These are phyloP conservation scores for Lachnellula subtilissima DNA, from an alignment of 2,329 filamentous ascomycete genomes.

Conservation along the genomic window DNA sequence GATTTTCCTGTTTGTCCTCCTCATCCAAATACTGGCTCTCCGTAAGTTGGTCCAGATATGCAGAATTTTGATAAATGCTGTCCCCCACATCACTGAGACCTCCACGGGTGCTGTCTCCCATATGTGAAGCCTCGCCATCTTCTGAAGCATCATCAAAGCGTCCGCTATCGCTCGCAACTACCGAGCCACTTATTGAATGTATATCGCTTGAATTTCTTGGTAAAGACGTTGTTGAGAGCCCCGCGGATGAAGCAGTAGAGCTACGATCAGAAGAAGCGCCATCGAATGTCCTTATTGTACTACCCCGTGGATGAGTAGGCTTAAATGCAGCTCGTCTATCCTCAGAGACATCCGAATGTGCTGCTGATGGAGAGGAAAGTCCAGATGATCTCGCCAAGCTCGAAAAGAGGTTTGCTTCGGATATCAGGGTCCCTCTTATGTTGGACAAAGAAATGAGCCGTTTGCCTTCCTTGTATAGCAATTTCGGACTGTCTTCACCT, in stretches of 20 bases:
- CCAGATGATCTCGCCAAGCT: constrained; percentile 54
- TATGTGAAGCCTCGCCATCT: constrained; percentile 23
- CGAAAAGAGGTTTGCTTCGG: constrained; percentile 62
- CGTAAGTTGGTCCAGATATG: constrained; percentile 29
- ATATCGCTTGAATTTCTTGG: constrained; percentile 5
- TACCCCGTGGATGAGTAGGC: constrained; percentile 34
- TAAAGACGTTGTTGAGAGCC: constrained; percentile 15
- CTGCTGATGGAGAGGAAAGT: constrained; percentile 51
- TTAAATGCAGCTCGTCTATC: constrained; percentile 27
- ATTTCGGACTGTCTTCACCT: constrained; percentile 3
- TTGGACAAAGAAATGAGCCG: constrained; percentile 59
- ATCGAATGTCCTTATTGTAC: constrained; percentile 13
- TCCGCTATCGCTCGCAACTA: constrained; percentile 26
- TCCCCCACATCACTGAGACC: constrained; percentile 23
- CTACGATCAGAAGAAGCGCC: constrained; percentile 14
- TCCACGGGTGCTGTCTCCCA: constrained; percentile 17
- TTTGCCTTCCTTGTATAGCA: constrained; percentile 55
- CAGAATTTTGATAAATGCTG: constrained; percentile 28
- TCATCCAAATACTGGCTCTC: constrained; percentile 28
- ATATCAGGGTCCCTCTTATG: constrained; percentile 61
- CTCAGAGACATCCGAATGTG: constrained; percentile 40
- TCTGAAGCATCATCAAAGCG: constrained; percentile 33
- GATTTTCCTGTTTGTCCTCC: constrained; percentile 30
- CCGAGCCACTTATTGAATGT: constrained; percentile 13
- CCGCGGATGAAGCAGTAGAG: constrained; percentile 16